Evolutionary conservation across 1,284 basidiomycete species (phyloP).

Genomic region (Boletus hoseneyae): DNA sequence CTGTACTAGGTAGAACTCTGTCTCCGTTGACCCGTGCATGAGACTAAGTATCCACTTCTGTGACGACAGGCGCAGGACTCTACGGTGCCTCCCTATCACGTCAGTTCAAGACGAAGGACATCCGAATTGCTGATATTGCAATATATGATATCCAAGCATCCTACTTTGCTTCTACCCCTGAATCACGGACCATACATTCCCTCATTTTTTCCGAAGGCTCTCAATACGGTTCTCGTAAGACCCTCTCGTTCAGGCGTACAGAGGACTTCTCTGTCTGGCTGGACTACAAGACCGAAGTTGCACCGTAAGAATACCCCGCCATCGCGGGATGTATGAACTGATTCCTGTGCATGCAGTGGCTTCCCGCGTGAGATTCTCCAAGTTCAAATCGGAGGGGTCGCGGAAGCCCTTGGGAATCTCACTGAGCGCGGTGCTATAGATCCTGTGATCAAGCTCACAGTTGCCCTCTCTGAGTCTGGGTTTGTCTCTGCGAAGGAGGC

Average conservation of each 20-base stretch:
- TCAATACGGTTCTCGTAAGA: constrained; percentile 78
- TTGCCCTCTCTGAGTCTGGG: constrained; percentile 80
- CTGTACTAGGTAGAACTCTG: constrained; percentile 67
- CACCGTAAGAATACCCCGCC: constrained; percentile 45
- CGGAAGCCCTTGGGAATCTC: constrained; percentile 69
- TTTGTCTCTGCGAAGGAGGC: constrained; percentile 78
- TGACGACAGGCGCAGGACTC: constrained; percentile 72
- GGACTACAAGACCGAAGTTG: constrained; percentile 60
- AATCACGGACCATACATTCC: constrained; percentile 67
- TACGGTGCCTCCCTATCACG: constrained; percentile 87
- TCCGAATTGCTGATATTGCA: constrained; percentile 77
- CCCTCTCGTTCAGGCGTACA: constrained; percentile 73
- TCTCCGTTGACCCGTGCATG: neutral
- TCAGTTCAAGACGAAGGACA: constrained; percentile 95
- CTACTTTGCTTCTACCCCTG: constrained; percentile 62
- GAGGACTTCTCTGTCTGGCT: constrained; percentile 75
- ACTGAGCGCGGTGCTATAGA: constrained; percentile 69
- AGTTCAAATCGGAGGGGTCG: constrained; percentile 63
- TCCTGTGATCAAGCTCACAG: constrained; percentile 77
- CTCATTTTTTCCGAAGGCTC: constrained; percentile 74
- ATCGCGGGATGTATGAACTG: neutral
- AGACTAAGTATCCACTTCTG: constrained; percentile 4
- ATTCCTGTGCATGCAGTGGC: constrained; percentile 39
- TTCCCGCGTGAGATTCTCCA: constrained; percentile 69
- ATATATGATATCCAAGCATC: constrained; percentile 74